Conservation (phyloP, 176 grass and related monocot species). For the Carex cristatella region DNA sequence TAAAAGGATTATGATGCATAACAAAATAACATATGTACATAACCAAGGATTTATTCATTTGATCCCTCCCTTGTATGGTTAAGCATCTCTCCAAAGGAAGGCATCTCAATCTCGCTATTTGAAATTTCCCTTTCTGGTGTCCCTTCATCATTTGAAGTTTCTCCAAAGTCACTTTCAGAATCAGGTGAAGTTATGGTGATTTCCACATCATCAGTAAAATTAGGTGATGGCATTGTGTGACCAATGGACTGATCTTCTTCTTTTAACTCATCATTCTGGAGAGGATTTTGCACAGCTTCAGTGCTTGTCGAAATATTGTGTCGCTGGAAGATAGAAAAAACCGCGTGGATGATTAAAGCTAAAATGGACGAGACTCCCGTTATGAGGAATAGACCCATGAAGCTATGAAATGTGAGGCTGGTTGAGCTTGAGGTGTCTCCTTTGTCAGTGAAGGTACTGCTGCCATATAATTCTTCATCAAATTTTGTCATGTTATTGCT, state of each 20-base stretch:
- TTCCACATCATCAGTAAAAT: not conserved
- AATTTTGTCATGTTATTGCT: constrained; percentile 38
- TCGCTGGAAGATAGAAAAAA: not conserved
- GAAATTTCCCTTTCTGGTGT: constrained; percentile 43
- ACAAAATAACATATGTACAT: not conserved
- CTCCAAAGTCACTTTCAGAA: constrained; percentile 31
- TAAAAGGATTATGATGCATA: not conserved
- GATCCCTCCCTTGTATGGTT: not conserved
- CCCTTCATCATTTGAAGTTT: constrained; percentile 18
- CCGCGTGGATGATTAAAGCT: not conserved
- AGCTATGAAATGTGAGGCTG: constrained; percentile 53
- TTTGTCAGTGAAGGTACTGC: constrained; percentile 16
- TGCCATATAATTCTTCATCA: constrained; percentile 56
- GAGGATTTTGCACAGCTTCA: not conserved
- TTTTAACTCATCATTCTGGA: not conserved
- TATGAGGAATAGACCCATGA: constrained; percentile 77
- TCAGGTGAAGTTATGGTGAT: not conserved
- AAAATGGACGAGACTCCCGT: constrained; percentile 34
- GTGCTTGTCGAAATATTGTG: not conserved
- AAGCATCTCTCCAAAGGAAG: constrained; percentile 54
- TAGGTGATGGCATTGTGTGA: too few relatives aligned
- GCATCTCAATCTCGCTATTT: constrained; percentile 9
- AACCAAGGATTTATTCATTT: not conserved
- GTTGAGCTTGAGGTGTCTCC: constrained; percentile 31
- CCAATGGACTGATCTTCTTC: not conserved